Evolutionary conservation across 495 filamentous ascomycete species (phyloP).

Genomic region (Talaromyces adpressus): DNA sequence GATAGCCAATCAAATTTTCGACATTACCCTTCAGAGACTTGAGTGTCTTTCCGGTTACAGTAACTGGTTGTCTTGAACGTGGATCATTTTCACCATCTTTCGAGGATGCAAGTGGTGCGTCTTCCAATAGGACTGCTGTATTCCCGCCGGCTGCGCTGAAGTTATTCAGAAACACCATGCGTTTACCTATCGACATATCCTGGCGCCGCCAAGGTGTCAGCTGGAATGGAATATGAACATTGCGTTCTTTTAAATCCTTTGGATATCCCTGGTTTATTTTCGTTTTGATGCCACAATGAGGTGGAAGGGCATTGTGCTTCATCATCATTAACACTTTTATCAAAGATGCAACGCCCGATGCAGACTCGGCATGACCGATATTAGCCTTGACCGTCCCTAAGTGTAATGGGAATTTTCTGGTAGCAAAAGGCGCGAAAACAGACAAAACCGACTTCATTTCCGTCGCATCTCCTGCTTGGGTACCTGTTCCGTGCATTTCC

Average conservation of each 20-base stretch:
- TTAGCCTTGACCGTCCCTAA: conserved; percentile 32
- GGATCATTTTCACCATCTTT: conserved; percentile 3
- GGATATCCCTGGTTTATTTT: conserved; percentile 28
- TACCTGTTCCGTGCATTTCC: conserved; percentile 43
- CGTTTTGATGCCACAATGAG: conserved; percentile 35
- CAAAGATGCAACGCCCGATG: conserved; percentile 22
- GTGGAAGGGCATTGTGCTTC: conserved; percentile 24
- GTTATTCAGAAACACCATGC: conserved; percentile 26
- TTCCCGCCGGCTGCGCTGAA: conserved; percentile 33
- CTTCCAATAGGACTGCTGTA: conserved; percentile 22
- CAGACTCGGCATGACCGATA: conserved; percentile 34
- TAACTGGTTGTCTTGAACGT: conserved; percentile 15
- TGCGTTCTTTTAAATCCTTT: conserved; percentile 17
- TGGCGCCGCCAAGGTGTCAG: conserved; percentile 14
- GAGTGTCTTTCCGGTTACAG: conserved; percentile 21
- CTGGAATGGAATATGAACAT: conserved; percentile 26
- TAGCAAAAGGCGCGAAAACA: conserved; percentile 18
- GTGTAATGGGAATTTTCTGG: conserved; percentile 10
- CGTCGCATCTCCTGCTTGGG: conserved; percentile 30
- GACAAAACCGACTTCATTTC: conserved; percentile 25
- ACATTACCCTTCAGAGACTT: conserved; percentile 25
- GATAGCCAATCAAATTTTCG: conserved; percentile 25
- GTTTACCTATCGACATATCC: conserved; percentile 1
- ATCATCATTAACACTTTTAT: conserved; percentile 30
- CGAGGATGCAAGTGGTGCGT: conserved; percentile 5